Evolutionary conservation across 495 filamentous ascomycete genomes (phyloP).

Genomic region (Xylaria cubensis): DNA sequence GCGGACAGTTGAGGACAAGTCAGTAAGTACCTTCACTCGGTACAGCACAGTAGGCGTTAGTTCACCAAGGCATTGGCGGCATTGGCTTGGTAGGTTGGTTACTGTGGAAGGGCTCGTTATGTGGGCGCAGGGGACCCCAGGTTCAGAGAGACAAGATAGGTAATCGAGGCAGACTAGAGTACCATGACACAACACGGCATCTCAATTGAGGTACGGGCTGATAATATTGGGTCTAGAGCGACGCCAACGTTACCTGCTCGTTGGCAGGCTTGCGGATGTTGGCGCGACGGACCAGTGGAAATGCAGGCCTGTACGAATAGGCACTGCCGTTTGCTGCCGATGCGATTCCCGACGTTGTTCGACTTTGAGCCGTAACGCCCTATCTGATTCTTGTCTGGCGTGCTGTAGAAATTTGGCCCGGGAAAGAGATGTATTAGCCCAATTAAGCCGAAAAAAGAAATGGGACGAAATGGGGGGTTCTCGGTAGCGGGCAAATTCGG

Average conservation of each 20-base stretch:
- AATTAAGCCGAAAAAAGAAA: constrained; percentile 18
- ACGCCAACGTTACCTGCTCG: constrained; percentile 23
- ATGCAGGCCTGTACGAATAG: neutral
- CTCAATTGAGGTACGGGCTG: constrained; percentile 23
- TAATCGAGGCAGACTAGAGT: constrained; percentile 25
- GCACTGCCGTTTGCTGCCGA: neutral
- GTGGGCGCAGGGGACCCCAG: constrained; percentile 28
- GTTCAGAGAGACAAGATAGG: constrained; percentile 21
- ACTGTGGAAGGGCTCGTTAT: constrained; percentile 22
- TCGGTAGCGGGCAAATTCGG: constrained; percentile 19
- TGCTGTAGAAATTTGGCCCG: neutral
- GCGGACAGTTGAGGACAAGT: neutral
- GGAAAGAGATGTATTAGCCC: constrained; percentile 9
- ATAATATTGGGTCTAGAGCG: constrained; percentile 23
- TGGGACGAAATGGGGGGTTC: neutral
- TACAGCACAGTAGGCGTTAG: constrained; percentile 5
- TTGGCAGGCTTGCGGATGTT: constrained; percentile 17
- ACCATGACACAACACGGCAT: constrained; percentile 27
- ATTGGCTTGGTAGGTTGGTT: neutral
- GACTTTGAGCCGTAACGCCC: neutral
- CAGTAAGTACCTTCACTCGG: neutral
- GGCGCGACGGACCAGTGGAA: constrained; percentile 18
- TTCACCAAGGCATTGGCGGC: constrained; percentile 17
- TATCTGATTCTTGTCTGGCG: neutral
- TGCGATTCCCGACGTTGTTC: constrained; percentile 10